A percentile compares a stretch with the other conserved stretches of the same genome.
These are phyloP conservation scores for Psilocybe azurescens DNA, from an alignment of 768 basidiomycete species.

Conservation along the genomic window DNA sequence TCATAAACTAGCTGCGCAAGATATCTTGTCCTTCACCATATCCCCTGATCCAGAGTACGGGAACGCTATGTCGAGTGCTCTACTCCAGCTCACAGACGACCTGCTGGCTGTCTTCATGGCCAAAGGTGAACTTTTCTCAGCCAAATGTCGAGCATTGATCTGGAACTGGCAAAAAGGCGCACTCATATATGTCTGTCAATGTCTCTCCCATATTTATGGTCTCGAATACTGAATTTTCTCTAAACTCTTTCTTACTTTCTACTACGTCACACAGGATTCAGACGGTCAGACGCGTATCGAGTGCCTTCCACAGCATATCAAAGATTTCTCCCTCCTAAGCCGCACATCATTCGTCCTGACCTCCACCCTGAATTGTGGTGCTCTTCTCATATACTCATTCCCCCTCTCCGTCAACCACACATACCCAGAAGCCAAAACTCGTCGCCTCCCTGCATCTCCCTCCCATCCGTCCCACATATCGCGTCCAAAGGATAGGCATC, in stretches of 20 bases:
- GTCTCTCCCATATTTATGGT: background rate
- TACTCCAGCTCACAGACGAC: constrained; percentile 9
- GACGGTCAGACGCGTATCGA: background rate
- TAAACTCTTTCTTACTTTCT: no score
- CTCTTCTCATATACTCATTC: constrained; percentile 5
- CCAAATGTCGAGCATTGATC: background rate
- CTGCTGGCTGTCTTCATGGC: constrained; percentile 6
- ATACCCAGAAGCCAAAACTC: background rate
- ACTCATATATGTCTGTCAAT: constrained; percentile 5
- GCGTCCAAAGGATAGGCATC: background rate
- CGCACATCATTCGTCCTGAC: constrained; percentile 1
- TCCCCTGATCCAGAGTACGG: background rate
- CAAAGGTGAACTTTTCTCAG: background rate
- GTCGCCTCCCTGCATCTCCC: constrained; percentile 11
- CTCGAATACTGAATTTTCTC: no score
- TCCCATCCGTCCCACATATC: background rate
- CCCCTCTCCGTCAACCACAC: background rate
- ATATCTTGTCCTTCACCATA: constrained; percentile 3
- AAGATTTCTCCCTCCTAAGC: constrained; percentile 1
- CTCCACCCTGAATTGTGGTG: background rate
- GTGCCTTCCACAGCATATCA: background rate
- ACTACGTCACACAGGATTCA: no score
- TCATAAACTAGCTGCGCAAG: background rate
- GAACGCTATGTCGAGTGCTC: background rate
- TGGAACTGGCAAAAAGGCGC: constrained; percentile 18